Conservation (phyloP, 495 filamentous ascomycete species). For the Alectoria sarmentosa region DNA sequence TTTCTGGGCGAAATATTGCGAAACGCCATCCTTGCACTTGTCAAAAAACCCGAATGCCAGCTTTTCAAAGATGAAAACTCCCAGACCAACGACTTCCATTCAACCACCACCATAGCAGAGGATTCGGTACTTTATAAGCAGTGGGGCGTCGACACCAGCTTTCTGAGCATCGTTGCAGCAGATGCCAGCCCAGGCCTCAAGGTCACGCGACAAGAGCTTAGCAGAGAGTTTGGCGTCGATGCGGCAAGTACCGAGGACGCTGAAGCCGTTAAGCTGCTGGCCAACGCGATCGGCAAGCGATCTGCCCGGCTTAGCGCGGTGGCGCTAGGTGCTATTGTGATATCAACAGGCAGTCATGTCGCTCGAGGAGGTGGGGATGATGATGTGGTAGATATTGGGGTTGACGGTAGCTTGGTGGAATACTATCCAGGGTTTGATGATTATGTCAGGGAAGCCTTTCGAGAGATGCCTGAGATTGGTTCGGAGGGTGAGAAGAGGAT, state of each 20-base stretch:
- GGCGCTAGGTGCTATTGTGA: slow-evolving; percentile 72
- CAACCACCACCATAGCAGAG: slow-evolving; percentile 57
- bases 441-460: slow-evolving; percentile 31
- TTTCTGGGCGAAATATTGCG: slow-evolving; percentile 94
- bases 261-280: slow-evolving; percentile 69
- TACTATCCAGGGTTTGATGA: slow-evolving; percentile 31
- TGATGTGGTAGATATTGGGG: slow-evolving; percentile 28
- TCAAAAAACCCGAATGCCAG: slow-evolving; percentile 51
- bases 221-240: slow-evolving; percentile 63
- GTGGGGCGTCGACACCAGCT: slow-evolving; percentile 85
- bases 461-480: slow-evolving; percentile 32
- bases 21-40: slow-evolving; percentile 58
- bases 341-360: slow-evolving; percentile 62
- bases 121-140: slow-evolving; percentile 62
- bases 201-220: slow-evolving; percentile 65
- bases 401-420: slow-evolving; percentile 30
- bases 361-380: slow-evolving; percentile 28
- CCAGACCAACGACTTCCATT: slow-evolving; percentile 54
- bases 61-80: slow-evolving; percentile 65
- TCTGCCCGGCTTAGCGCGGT: slow-evolving; percentile 85
- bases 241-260: slow-evolving; percentile 69
- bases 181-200: slow-evolving; percentile 59
- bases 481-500: slow-evolving; percentile 30
- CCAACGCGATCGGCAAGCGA: slow-evolving; percentile 77
- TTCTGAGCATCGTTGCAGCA: slow-evolving; percentile 73